phyloP scores from a whole-genome alignment of 2,329 filamentous ascomycete genomes.

The Hirsutella thompsonii region DNA sequence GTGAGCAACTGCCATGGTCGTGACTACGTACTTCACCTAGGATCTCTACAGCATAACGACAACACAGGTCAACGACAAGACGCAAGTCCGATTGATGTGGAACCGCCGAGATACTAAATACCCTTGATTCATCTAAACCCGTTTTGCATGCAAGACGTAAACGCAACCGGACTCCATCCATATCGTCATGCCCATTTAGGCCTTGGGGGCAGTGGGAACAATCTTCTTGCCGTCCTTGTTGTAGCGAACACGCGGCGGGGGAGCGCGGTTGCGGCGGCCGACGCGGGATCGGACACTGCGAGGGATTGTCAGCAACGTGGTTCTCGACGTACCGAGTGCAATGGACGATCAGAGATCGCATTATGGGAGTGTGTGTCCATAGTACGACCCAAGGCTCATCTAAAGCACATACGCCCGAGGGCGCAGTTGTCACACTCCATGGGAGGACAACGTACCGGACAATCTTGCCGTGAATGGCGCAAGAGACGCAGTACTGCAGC shows the following conservation, averaged over 20 bases:
- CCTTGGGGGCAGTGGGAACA: slow-evolving; percentile 51
- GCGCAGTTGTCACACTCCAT: slow-evolving; percentile 46
- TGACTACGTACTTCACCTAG: too few relatives aligned
- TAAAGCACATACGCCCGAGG: slow-evolving; percentile 34
- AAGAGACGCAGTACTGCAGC: slow-evolving; percentile 99
- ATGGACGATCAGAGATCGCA: slow-evolving; percentile 1
- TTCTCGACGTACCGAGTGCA: slow-evolving; percentile 15
- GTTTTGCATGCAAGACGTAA: slow-evolving; percentile 24
- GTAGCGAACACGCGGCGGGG: slow-evolving; percentile 94
- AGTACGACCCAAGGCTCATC: slow-evolving; percentile 50
- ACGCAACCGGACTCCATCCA: slow-evolving; percentile 25
- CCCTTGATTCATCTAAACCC: slow-evolving; percentile 23
- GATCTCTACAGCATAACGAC: too few relatives aligned
- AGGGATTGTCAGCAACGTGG: slow-evolving; percentile 25
- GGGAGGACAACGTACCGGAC: slow-evolving; percentile 77
- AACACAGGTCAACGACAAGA: slow-evolving; percentile 6
- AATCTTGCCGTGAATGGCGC: slow-evolving; percentile 99
- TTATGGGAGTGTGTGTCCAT: slow-evolving; percentile 17
- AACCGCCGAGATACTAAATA: slow-evolving; percentile 11
- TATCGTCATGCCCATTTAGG: slow-evolving; percentile 18
- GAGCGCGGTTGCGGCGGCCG: slow-evolving; percentile 97
- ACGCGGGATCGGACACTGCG: slow-evolving; percentile 88
- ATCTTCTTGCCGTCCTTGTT: slow-evolving; percentile 99
- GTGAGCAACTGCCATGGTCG: too few relatives aligned
- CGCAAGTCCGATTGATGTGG: slow-evolving; percentile 11